Evolutionary conservation across 805 yeast species (phyloP), one percentile per base, ranked within the genome.

Genomic region (Hermanozyma aechmeae): DNA sequence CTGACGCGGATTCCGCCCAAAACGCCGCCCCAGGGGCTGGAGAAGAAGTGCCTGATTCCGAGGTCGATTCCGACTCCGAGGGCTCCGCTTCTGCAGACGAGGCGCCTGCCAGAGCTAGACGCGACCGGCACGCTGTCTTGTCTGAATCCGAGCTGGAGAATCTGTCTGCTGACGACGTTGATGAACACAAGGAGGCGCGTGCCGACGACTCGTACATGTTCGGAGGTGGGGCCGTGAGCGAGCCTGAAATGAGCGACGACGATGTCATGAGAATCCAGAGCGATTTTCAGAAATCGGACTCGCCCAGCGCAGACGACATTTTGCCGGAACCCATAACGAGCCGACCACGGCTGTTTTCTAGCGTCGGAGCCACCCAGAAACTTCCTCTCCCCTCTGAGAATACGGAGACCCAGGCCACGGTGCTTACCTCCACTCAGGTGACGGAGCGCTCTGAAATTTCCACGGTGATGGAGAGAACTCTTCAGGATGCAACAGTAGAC

Each of bases 31-130:
- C 39, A 6, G 49, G 46, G 4, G 44, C 41, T 16, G 52, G 38
- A 16, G 42, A 48, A 28, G 56, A 43, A 7, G 42, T 42, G 9
- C 46, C 40, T 7, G 46, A 42, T n/a, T 32, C 43, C 13, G 50
- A 42, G 9, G 15, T 23, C 9, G 20, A n/a, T 19, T 23, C 8
- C 7, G 34, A 27, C n/a, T n/a, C n/a, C n/a, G n/a, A n/a, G n/a
- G n/a, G n/a, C n/a, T n/a, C n/a, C n/a, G n/a, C n/a, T n/a, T n/a
- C n/a, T n/a, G n/a, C n/a, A n/a, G n/a, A n/a, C n/a, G n/a, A 12
- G 22, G 24, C 13, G 29, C 16, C 12, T 24, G n/a, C 4, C 30
- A 31, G 5, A 28, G 30, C 23, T 34, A 25, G 10, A 18, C 10
- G 11, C 10, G 11, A 18, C 21, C 8, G 21, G 8, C 10, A 11